These are phyloP conservation scores for Candida smagusa DNA, from an alignment of 1,139 yeast species.

Conservation along the genomic window DNA sequence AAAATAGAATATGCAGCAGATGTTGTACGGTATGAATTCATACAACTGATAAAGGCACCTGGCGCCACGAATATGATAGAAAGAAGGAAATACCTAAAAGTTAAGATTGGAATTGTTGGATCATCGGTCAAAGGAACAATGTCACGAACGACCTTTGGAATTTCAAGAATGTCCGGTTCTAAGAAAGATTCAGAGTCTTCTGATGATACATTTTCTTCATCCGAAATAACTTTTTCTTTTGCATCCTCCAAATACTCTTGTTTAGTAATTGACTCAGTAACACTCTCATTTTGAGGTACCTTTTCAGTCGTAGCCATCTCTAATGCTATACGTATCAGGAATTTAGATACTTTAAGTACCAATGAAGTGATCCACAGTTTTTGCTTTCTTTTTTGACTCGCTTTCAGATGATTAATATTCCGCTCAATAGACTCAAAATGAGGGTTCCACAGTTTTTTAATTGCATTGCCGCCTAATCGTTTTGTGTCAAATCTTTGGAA, in stretches of 20 bases:
- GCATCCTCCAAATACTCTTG: slow-evolving; percentile 8
- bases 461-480: too few relatives aligned
- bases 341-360: too few relatives aligned
- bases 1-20: slow-evolving; percentile 21
- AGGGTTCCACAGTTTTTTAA: too few relatives aligned
- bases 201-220: slow-evolving; percentile 7
- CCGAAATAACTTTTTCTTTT: slow-evolving; percentile 6
- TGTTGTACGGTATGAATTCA: slow-evolving; percentile 21
- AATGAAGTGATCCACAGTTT: too few relatives aligned
- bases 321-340: too few relatives aligned
- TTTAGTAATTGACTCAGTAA: background rate
- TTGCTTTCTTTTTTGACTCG: too few relatives aligned
- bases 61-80: slow-evolving; percentile 18
- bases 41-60: slow-evolving; percentile 20
- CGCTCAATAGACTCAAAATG: too few relatives aligned
- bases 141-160: slow-evolving; percentile 16
- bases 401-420: too few relatives aligned
- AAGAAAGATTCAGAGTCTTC: slow-evolving; percentile 5
- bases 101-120: slow-evolving; percentile 15
- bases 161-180: slow-evolving; percentile 9
- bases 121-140: slow-evolving; percentile 17
- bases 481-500: too few relatives aligned
- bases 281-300: too few relatives aligned
- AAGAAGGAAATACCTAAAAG: slow-evolving; percentile 15
- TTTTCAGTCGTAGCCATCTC: too few relatives aligned